These are phyloP conservation scores for Leucogyrophana mollusca DNA, from an alignment of 768 basidiomycete species.

Conservation along the genomic window DNA sequence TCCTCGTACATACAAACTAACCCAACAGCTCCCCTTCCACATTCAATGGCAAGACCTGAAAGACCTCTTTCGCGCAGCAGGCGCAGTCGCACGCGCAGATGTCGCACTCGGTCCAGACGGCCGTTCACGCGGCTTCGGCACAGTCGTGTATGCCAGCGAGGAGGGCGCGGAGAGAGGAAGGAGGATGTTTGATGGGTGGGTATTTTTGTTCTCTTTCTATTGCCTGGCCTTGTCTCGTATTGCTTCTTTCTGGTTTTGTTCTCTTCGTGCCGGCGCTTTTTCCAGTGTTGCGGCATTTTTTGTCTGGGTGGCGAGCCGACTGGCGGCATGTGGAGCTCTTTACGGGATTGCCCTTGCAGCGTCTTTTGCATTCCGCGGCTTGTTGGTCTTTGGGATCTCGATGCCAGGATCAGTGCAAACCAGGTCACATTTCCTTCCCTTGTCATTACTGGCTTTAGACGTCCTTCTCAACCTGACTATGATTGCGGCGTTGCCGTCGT, in stretches of 20 bases:
- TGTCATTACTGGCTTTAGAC: too few species aligned
- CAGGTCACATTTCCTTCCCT: too few species aligned
- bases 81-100: constrained; percentile 87
- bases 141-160: constrained; percentile 82
- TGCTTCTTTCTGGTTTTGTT: background rate
- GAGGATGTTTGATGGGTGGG: constrained; percentile 87
- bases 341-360: too few species aligned
- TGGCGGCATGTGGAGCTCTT: too few species aligned
- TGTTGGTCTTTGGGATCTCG: too few species aligned
- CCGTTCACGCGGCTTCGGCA: constrained; percentile 90
- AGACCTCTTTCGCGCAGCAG: constrained; percentile 90
- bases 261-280: too few species aligned
- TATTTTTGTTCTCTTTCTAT: constrained; percentile 14
- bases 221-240: constrained; percentile 2
- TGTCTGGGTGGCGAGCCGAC: too few species aligned
- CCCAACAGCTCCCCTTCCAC: constrained; percentile 78
- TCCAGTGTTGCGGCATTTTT: too few species aligned
- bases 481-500: too few species aligned
- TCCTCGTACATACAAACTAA: background rate
- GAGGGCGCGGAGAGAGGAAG: constrained; percentile 84
- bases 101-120: constrained; percentile 87
- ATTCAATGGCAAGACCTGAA: constrained; percentile 99
- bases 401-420: too few species aligned
- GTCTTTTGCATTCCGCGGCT: too few species aligned
- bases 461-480: too few species aligned